Evolutionary conservation across 176 grass and related monocot species (phyloP).

Genomic region (Poa pratensis): DNA sequence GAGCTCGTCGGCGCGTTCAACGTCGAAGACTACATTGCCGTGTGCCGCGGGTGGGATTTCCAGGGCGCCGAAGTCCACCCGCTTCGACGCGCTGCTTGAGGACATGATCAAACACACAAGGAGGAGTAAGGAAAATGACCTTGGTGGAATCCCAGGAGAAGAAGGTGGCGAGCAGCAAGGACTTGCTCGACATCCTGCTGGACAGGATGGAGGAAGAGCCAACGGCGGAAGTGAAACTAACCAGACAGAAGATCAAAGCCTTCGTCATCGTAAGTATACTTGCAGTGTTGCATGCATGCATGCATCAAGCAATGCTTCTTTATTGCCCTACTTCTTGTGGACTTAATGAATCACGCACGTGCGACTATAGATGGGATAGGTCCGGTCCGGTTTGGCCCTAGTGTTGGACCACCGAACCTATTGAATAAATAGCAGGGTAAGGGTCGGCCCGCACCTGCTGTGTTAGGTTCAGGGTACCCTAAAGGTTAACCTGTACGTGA

Average conservation of each 20-base stretch:
- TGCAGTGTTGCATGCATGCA: too few species aligned
- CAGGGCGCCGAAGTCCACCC: conserved; percentile 62
- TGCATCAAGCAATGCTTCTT: too few species aligned
- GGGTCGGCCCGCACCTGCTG: not conserved
- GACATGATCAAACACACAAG: conserved; percentile 31
- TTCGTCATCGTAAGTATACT: conserved; percentile 59
- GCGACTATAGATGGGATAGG: too few species aligned
- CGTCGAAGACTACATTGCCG: conserved; percentile 54
- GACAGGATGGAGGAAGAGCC: conserved; percentile 44
- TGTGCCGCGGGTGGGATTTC: conserved; percentile 58
- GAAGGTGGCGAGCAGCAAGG: not conserved
- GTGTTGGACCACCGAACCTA: not conserved
- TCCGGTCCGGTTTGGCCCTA: not conserved
- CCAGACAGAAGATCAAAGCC: conserved; percentile 67
- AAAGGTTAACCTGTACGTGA: too few species aligned
- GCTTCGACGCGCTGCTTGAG: too few species aligned
- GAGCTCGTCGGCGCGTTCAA: conserved; percentile 74
- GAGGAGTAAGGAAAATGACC: not conserved
- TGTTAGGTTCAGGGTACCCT: too few species aligned
- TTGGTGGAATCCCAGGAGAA: not conserved
- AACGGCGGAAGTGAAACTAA: too few species aligned
- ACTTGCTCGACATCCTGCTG: conserved; percentile 70
- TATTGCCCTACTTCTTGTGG: too few species aligned
- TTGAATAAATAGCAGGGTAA: not conserved
- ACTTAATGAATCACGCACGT: too few species aligned